Base-by-base conservation (phyloP, 495 filamentous ascomycete genomes). In the Neurospora sp. region DNA sequence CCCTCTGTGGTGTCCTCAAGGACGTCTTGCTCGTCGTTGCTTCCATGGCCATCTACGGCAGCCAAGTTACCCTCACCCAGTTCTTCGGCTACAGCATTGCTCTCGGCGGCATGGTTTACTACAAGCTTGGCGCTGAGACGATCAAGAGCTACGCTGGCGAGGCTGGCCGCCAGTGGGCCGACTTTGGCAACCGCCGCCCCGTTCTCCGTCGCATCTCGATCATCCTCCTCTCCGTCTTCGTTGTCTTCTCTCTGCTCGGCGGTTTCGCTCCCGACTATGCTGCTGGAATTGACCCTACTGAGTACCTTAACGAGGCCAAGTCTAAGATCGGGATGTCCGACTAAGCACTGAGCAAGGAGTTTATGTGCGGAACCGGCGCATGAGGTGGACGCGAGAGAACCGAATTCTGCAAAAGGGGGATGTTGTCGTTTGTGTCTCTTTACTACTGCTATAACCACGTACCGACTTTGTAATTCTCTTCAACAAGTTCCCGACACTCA, bases 1-100 rank as follows among this genome's bases (percentile, higher is more conserved):
- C 96, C 45, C 92, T 99, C 69, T 98, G 93, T 83, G 96, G 96
- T 85, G 94, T 99, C 73, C 90, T 98, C 79, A 99, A 99, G 88
- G 96, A 99, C 86, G 95, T 99, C 76, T 89, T 99, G 73, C 91
- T 99, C 39, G 94, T 99, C 69, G 84, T 86, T 71, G 92, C 93
- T 70, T 97, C 93, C 72, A 96, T 98, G 88, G 78, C 92, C 74
- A 91, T 99, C 82, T 97, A 93, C 91, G 85, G 90, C 72, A 96
- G 93, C 74, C 89, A 90, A 31, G 91, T 99, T 78, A 88, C 92
- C 27, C 81, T 80, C 65, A 89, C 96, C 65, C 96, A 99, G 84
- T 91, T 92, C 84, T 97, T 98, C 84, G 96, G 96, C 76, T 99
- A 99, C 88, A 89, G 88, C 79, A 90, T 99, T 79, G 94, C 96